These are phyloP conservation scores for Suillus subaureus DNA, from an alignment of 768 basidiomycete genomes.

Conservation along the genomic window DNA sequence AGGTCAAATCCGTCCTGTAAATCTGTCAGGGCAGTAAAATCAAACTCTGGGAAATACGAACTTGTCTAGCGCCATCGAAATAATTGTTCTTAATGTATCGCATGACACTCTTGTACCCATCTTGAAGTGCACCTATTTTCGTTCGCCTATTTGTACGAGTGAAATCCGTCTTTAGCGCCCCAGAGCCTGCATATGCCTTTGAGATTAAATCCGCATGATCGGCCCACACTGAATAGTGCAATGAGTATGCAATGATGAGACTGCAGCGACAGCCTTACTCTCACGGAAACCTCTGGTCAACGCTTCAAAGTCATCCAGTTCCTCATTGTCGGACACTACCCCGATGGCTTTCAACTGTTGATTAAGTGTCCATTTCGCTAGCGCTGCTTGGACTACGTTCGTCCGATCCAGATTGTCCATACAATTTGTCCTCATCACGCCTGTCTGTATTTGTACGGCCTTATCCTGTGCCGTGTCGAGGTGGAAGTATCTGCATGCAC, in stretches of 20 bases:
- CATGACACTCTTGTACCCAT: constrained; percentile 80
- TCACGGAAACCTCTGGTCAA: constrained; percentile 86
- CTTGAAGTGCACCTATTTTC: constrained; percentile 75
- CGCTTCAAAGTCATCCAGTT: constrained; percentile 79
- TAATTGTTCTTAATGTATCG: constrained; percentile 97
- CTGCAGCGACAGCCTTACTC: constrained; percentile 51
- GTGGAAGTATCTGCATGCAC: constrained; percentile 72
- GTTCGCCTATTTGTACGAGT: constrained; percentile 93
- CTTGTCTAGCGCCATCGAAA: constrained; percentile 92
- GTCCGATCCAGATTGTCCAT: constrained; percentile 98
- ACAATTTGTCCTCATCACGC: constrained; percentile 91
- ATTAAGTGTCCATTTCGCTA: constrained; percentile 85
- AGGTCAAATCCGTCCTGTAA: constrained; percentile 92
- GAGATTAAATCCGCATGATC: constrained; percentile 94
- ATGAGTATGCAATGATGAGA: constrained; percentile 14
- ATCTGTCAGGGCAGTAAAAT: constrained; percentile 4
- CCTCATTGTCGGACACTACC: constrained; percentile 68
- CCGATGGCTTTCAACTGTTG: constrained; percentile 75
- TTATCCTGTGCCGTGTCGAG: constrained; percentile 49
- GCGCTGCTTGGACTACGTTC: constrained; percentile 91
- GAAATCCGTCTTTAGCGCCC: constrained; percentile 95
- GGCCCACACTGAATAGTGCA: constrained; percentile 78
- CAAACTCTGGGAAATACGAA: constrained; percentile 27
- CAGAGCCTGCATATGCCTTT: constrained; percentile 91
- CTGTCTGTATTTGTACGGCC: constrained; percentile 65